These are phyloP conservation scores for Penicillium aurantiogriseum DNA, from an alignment of 2,329 filamentous ascomycete species.

Conservation along the genomic window DNA sequence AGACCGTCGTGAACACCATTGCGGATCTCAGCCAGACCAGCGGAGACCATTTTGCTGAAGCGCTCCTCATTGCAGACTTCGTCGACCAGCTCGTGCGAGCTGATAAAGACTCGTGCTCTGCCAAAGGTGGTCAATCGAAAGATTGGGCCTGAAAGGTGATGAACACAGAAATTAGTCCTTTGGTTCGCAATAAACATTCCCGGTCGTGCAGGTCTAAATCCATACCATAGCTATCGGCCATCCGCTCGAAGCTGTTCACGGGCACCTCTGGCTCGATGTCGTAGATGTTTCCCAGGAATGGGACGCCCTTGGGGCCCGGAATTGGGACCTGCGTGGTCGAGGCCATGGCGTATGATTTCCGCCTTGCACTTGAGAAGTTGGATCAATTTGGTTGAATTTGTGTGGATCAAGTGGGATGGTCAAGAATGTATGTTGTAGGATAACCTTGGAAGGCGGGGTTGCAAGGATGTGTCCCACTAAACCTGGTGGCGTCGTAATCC, in stretches of 20 bases:
- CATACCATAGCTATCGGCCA: constrained; percentile 66
- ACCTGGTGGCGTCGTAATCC: not conserved
- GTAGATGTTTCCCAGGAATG: constrained; percentile 63
- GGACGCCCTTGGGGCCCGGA: constrained; percentile 63
- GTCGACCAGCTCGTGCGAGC: constrained; percentile 56
- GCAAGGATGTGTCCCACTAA: not conserved
- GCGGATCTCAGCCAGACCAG: constrained; percentile 55
- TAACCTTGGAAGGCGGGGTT: not conserved
- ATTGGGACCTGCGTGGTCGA: constrained; percentile 44
- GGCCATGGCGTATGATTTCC: constrained; percentile 13
- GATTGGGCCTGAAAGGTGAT: constrained; percentile 51
- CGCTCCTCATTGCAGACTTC: constrained; percentile 65
- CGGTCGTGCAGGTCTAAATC: not conserved
- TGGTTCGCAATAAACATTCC: not conserved
- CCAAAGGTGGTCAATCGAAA: constrained; percentile 55
- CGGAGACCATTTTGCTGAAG: constrained; percentile 60
- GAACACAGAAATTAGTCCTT: not conserved
- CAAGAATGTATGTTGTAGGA: not conserved
- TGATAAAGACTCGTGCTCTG: constrained; percentile 49
- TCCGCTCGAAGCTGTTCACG: constrained; percentile 52
- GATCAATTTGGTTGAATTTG: not conserved
- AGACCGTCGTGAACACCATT: constrained; percentile 64
- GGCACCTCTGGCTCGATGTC: constrained; percentile 63
- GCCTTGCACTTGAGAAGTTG: not conserved
- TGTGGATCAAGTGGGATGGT: not conserved